Conservation (phyloP, 208 protist species). For the Crithidia bombi region DNA sequence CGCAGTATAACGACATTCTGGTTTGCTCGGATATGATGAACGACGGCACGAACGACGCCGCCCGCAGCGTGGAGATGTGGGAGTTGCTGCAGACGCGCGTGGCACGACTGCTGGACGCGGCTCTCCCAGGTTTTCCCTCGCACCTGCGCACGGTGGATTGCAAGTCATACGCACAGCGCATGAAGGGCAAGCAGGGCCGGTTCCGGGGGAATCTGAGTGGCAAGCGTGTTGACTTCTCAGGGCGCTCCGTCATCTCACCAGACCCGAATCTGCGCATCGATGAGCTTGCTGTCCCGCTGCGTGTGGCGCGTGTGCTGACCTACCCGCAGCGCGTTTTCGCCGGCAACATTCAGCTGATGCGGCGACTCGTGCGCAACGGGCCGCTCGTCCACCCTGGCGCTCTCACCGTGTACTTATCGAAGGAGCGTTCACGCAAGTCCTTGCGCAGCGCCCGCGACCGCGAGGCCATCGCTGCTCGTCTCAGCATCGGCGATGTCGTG, state of each 20-base stretch:
- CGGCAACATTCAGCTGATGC: slow-evolving; percentile 94
- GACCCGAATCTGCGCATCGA: slow-evolving; percentile 99
- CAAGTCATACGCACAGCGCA: slow-evolving; percentile 95
- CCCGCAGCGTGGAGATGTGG: slow-evolving; percentile 94
- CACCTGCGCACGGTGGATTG: slow-evolving; percentile 67
- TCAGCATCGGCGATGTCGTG: slow-evolving; percentile 97
- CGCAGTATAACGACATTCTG: slow-evolving; percentile 94
- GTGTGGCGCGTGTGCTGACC: slow-evolving; percentile 97
- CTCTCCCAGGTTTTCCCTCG: slow-evolving; percentile 81
- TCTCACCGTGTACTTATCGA: slow-evolving; percentile 90
- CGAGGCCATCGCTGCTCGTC: slow-evolving; percentile 72
- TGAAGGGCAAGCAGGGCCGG: slow-evolving; percentile 99
- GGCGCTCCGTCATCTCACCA: slow-evolving; percentile 99
- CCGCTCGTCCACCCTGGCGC: slow-evolving; percentile 97
- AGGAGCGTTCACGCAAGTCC: slow-evolving; percentile 81
- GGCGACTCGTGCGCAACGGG: slow-evolving; percentile 95
- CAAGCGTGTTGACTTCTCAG: slow-evolving; percentile 99
- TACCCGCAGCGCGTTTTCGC: slow-evolving; percentile 97
- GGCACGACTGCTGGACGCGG: slow-evolving; percentile 87
- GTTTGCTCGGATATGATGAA: slow-evolving; percentile 81
- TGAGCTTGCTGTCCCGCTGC: slow-evolving; percentile 97
- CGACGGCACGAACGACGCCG: slow-evolving; percentile 71
- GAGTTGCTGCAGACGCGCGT: slow-evolving; percentile 96
- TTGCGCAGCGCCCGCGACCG: slow-evolving; percentile 74
- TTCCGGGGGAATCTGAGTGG: slow-evolving; percentile 99